phyloP scores from a whole-genome alignment of 148 eudicot genomes.

The Persicaria tinctoria region DNA sequence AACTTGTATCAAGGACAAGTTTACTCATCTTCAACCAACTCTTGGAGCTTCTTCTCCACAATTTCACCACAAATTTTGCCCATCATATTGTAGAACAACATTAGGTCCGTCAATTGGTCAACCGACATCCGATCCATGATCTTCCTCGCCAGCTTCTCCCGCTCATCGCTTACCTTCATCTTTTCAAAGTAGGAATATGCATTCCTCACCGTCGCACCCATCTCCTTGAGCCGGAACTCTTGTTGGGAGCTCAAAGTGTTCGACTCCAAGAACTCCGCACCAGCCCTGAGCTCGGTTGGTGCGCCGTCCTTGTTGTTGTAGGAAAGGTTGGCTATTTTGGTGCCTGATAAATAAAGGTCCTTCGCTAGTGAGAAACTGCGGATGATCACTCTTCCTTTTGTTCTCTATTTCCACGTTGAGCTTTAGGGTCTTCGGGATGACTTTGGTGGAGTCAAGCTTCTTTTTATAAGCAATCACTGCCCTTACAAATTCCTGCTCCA shows the following conservation, averaged over 20 bases:
- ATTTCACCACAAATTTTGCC: conserved; percentile 51
- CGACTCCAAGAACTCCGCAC: conserved; percentile 67
- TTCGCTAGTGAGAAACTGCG: conserved; percentile 68
- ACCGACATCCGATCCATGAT: conserved; percentile 57
- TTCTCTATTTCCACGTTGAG: conserved; percentile 50
- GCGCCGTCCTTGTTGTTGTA: neutral
- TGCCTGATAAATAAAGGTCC: conserved; percentile 35
- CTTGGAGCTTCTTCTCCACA: conserved; percentile 48
- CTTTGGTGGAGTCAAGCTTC: conserved; percentile 31
- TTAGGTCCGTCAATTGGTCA: conserved; percentile 50
- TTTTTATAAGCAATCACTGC: conserved; percentile 68
- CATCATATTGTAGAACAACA: conserved; percentile 67
- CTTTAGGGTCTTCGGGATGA: conserved; percentile 32
- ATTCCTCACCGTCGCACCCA: conserved; percentile 76
- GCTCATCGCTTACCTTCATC: conserved; percentile 43
- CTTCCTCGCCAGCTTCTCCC: conserved; percentile 43
- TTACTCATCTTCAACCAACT: conserved; percentile 20
- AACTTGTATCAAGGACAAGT: neutral
- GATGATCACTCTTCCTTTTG: conserved; percentile 43
- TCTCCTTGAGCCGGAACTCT: conserved; percentile 48
- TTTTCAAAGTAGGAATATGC: conserved; percentile 40
- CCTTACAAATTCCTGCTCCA: conserved; percentile 63
- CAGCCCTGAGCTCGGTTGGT: conserved; percentile 36
- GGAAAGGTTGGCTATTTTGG: conserved; percentile 17
- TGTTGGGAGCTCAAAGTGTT: conserved; percentile 57